Evolutionary conservation across 768 basidiomycete species (phyloP).

Genomic region (Boletus rubroflammeus): DNA sequence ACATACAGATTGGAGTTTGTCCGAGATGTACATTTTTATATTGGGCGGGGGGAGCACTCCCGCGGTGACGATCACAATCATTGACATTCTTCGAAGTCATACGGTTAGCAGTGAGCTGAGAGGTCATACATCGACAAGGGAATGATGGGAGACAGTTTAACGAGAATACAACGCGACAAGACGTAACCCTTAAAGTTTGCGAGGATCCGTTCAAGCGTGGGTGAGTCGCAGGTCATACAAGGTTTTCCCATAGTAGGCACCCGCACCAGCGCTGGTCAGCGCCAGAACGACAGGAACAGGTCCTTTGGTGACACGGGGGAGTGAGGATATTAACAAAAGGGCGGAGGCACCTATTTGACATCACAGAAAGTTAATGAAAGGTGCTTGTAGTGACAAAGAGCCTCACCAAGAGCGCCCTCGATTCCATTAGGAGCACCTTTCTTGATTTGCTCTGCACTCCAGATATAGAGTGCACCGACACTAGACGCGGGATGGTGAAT

Average conservation of each 20-base stretch:
- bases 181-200: background rate
- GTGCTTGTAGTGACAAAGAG: background rate
- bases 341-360: conserved; percentile 63
- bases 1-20: conserved; percentile 3
- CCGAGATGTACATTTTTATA: conserved; percentile 15
- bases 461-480: conserved; percentile 76
- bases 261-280: conserved; percentile 55
- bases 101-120: background rate
- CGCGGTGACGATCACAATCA: background rate
- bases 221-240: conserved; percentile 37
- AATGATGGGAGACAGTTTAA: background rate
- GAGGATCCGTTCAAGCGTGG: conserved; percentile 6
- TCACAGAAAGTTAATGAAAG: background rate
- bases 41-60: background rate
- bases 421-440: conserved; percentile 72
- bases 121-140: background rate
- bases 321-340: conserved; percentile 67
- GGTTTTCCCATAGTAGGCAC: conserved; percentile 65
- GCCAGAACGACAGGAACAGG: conserved; percentile 67
- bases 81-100: conserved; percentile 1
- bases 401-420: conserved; percentile 71
- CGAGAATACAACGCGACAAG: conserved; percentile 11
- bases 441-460: conserved; percentile 73
- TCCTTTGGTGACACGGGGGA: conserved; percentile 69
- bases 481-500: conserved; percentile 33